These are phyloP conservation scores for Ogataea nitratoaversa DNA, from an alignment of 805 yeast species.

Conservation along the genomic window DNA sequence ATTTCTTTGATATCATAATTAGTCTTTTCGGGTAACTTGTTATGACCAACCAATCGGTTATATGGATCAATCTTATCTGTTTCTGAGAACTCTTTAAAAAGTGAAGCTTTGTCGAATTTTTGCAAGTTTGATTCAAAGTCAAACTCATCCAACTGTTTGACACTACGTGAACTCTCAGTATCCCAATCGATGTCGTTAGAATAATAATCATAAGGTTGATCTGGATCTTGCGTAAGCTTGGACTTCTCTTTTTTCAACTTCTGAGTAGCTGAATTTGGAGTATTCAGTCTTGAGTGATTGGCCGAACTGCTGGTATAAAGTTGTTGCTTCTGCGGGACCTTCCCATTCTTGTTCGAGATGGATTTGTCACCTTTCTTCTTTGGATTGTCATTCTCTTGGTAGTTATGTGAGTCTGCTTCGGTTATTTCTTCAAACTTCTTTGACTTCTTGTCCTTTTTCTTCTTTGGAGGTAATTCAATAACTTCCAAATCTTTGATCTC, in stretches of 20 bases:
- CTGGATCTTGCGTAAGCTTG: slow-evolving; percentile 13
- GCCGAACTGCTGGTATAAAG: background rate
- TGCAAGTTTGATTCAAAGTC: slow-evolving; percentile 81
- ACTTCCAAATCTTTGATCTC: slow-evolving; percentile 54
- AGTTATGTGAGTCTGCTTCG: background rate
- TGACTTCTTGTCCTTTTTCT: slow-evolving; percentile 21
- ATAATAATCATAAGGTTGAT: slow-evolving; percentile 18
- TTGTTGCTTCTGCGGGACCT: background rate
- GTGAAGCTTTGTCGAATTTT: slow-evolving; percentile 75
- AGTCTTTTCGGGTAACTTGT: slow-evolving; percentile 43
- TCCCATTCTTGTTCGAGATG: background rate
- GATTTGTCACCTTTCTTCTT: slow-evolving; percentile 3
- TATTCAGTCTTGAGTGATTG: slow-evolving; percentile 5
- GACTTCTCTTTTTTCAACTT: slow-evolving; percentile 16
- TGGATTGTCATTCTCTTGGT: slow-evolving; percentile 4
- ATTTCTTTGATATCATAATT: slow-evolving; percentile 71
- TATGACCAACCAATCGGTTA: slow-evolving; percentile 70
- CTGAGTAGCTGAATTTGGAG: slow-evolving; percentile 11
- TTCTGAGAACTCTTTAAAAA: slow-evolving; percentile 70
- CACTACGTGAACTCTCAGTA: slow-evolving; percentile 41
- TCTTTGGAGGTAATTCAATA: slow-evolving; percentile 43
- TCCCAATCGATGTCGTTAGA: slow-evolving; percentile 43
- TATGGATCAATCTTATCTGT: slow-evolving; percentile 57
- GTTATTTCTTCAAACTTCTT: background rate
- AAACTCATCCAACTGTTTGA: slow-evolving; percentile 58